Conservation (phyloP, 768 basidiomycete species). For the Leccinum arenicola region DNA sequence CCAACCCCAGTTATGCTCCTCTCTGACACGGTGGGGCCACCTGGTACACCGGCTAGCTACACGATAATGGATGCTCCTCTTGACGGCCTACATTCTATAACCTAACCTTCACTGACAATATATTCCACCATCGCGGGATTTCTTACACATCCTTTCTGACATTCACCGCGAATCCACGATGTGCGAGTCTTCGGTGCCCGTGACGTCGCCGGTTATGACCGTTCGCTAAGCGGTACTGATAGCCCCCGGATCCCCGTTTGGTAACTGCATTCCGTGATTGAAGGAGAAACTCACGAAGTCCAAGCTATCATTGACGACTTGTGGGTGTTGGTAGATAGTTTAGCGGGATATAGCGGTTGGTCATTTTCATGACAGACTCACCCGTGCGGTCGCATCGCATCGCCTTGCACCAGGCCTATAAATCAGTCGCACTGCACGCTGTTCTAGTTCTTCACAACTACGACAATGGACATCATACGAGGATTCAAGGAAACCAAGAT, state of each 20-base stretch:
- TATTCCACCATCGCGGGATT: not conserved
- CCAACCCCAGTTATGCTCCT: too few species aligned
- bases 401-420: not conserved
- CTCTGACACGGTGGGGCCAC: too few species aligned
- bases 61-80: too few species aligned
- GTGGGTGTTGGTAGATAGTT: too few species aligned
- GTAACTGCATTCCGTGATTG: too few species aligned
- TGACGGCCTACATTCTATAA: too few species aligned
- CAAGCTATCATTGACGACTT: too few species aligned
- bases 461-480: constrained; percentile 37
- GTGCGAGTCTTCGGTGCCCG: too few species aligned
- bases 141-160: not conserved
- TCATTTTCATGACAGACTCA: not conserved
- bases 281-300: too few species aligned
- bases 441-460: not conserved
- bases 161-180: not conserved
- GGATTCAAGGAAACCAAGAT: constrained; percentile 31
- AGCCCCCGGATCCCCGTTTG: too few species aligned
- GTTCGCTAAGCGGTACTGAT: too few species aligned
- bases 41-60: not conserved
- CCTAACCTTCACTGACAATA: not conserved
- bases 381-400: not conserved
- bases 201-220: not conserved
- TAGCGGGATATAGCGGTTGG: not conserved
- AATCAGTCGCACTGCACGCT: not conserved